Evolutionary conservation across 1,284 basidiomycete species (phyloP).

Genomic region (Schizophyllum commune): DNA sequence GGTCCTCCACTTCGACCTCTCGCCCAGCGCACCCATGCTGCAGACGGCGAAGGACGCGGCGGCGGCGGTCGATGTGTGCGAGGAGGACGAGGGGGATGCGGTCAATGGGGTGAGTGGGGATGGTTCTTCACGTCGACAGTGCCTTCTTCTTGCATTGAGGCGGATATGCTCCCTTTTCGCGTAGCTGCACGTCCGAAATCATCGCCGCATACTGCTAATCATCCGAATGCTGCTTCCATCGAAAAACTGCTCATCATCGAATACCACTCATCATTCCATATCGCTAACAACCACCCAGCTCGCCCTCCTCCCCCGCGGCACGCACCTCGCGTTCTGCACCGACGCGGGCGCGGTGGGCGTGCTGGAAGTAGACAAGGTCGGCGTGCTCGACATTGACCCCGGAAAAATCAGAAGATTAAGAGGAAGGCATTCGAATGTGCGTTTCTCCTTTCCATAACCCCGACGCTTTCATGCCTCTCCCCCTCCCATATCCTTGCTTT

Average conservation of each 20-base stretch:
- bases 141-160: slow-evolving; percentile 1
- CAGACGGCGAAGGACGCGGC: slow-evolving; percentile 40
- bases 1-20: slow-evolving; percentile 30
- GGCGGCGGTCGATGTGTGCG: slow-evolving; percentile 33
- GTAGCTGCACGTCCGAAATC: too few relatives aligned
- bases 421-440: slow-evolving; percentile 52
- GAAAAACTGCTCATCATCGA: too few relatives aligned
- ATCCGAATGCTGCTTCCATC: too few relatives aligned
- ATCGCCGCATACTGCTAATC: too few relatives aligned
- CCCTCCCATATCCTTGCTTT: background rate
- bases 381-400: slow-evolving; percentile 37
- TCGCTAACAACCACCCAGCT: too few relatives aligned
- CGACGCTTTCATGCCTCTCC: background rate
- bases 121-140: too few relatives aligned
- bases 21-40: slow-evolving; percentile 39
- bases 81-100: slow-evolving; percentile 40
- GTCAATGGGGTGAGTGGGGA: slow-evolving; percentile 58
- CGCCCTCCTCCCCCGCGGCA: slow-evolving; percentile 44
- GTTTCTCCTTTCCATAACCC: slow-evolving; percentile 21
- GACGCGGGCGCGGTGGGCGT: slow-evolving; percentile 64
- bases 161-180: slow-evolving; percentile 21
- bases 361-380: too few relatives aligned
- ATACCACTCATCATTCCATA: too few relatives aligned
- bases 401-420: slow-evolving; percentile 51
- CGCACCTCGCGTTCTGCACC: slow-evolving; percentile 56